Base-by-base conservation (phyloP, 306 rosid genomes). In the Medicago arabica region DNA sequence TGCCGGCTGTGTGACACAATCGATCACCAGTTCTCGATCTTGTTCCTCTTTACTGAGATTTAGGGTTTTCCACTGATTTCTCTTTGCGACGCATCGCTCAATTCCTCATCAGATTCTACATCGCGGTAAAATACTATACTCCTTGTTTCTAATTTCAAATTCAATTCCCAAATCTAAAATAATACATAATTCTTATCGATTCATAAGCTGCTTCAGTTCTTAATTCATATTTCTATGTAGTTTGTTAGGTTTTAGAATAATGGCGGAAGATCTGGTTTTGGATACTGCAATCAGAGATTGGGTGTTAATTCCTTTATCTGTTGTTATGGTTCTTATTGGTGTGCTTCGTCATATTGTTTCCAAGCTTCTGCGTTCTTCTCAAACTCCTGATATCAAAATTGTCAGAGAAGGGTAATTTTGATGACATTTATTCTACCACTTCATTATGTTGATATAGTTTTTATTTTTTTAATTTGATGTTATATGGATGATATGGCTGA, bases 271-370 rank as follows among this genome's bases (percentile, higher is more conserved):
- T 89, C 93, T 95, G 59, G 97, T 95, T 49, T 93, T 95, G 16
- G 97, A 95, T 71, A 92, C 99, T 18, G 97, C 99, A 46, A 95
- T 95, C 89, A 92, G 97, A 90, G 96, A 95, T 44, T 95, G 99
- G 99, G 99, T 95, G 6, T 82, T 95, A 61, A 95, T 95, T 86
- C 99, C 99, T 67, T 96, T 95, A 72, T 95, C 99, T 12, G 93
- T 92, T 58, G 99, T 95, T 64, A 95, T 95, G 99, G 99, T 95
- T 43, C 99, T 95, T 41, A 95, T 95, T 53, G 99, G 99, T 3
- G 92, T 95, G 66, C 94, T 95, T 19, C 99, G 99, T 7, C 88
- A 95, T 84, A 92, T 92, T 55, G 99, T 95, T 71, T 85, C 99
- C 1, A 95, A 95, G 88, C 97, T 95, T 76, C 84, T 95, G 97